These are phyloP conservation scores for Sisymbrium irio DNA, from an alignment of 345 rosid species.

Conservation along the genomic window DNA sequence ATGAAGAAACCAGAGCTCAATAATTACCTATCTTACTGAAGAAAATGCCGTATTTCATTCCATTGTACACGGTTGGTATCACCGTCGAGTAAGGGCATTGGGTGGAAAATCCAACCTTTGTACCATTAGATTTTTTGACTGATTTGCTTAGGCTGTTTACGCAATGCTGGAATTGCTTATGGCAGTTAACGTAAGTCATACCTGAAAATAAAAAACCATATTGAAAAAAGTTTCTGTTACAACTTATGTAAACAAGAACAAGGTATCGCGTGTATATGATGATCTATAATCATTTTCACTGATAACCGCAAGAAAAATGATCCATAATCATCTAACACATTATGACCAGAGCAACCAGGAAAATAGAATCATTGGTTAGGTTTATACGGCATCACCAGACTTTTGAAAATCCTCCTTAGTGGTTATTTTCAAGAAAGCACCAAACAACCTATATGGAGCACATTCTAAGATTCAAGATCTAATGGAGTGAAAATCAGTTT, in stretches of 20 bases:
- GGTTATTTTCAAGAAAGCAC: not conserved
- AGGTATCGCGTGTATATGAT: not conserved
- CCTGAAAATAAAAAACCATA: conserved; percentile 36
- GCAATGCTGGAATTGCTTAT: conserved; percentile 69
- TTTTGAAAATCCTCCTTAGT: not conserved
- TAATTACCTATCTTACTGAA: conserved; percentile 54
- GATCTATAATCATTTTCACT: too few relatives aligned
- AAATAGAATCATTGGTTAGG: not conserved
- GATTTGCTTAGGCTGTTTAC: conserved; percentile 57
- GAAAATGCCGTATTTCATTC: conserved; percentile 83
- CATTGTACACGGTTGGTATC: conserved; percentile 74
- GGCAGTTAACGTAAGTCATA: conserved; percentile 58
- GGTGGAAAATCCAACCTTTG: conserved; percentile 63
- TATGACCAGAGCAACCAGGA: not conserved
- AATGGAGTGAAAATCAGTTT: not conserved
- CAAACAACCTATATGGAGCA: too few relatives aligned
- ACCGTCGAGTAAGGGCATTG: conserved; percentile 63
- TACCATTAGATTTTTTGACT: conserved; percentile 9
- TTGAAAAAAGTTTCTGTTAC: not conserved
- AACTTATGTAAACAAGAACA: not conserved
- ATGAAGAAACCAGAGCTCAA: conserved; percentile 38
- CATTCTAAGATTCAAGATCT: too few relatives aligned
- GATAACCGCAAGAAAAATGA: too few relatives aligned
- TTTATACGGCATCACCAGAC: not conserved
- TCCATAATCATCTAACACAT: not conserved